phyloP scores from a whole-genome alignment of 2,329 filamentous ascomycete species.

The Pleurostoma richardsiae region DNA sequence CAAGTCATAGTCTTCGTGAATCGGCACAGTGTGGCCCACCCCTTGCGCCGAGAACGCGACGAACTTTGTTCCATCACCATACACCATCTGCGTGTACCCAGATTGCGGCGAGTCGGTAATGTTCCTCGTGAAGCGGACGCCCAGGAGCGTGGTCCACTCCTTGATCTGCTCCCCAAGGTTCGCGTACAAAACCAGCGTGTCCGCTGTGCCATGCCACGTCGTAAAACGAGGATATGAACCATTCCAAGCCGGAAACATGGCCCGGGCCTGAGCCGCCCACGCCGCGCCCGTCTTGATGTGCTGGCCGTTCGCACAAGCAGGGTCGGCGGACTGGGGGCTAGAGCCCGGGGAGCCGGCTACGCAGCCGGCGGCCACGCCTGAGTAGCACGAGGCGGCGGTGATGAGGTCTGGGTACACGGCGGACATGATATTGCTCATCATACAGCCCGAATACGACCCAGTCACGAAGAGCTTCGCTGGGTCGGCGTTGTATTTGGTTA shows the following conservation, averaged over 20 bases:
- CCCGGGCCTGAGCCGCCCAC: slow-evolving; percentile 18
- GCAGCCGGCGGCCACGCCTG: slow-evolving; percentile 37
- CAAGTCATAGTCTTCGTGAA: slow-evolving; percentile 15
- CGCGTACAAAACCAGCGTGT: slow-evolving; percentile 17
- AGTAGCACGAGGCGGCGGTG: slow-evolving; percentile 31
- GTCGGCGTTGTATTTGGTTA: slow-evolving; percentile 34
- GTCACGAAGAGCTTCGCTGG: slow-evolving; percentile 33
- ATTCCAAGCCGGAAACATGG: slow-evolving; percentile 19
- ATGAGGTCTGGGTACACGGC: slow-evolving; percentile 40
- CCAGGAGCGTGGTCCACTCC: slow-evolving; percentile 23
- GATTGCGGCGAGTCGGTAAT: slow-evolving; percentile 17
- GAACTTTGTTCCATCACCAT: slow-evolving; percentile 23
- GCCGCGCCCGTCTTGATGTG: slow-evolving; percentile 15
- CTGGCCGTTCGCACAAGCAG: slow-evolving; percentile 16
- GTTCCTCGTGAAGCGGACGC: slow-evolving; percentile 14
- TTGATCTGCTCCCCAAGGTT: slow-evolving; percentile 19
- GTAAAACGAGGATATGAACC: slow-evolving; percentile 21
- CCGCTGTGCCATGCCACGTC: slow-evolving; percentile 19
- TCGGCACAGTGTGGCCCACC: slow-evolving; percentile 19
- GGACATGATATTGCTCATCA: slow-evolving; percentile 37
- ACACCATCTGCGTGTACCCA: slow-evolving; percentile 20
- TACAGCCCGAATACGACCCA: slow-evolving; percentile 35
- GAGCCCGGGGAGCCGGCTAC: slow-evolving; percentile 17
- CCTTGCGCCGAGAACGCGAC: slow-evolving; percentile 21
- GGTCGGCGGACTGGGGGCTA: slow-evolving; percentile 11